A percentile compares a stretch with the other conserved stretches of the same genome.
Conservation (phyloP, 2,329 filamentous ascomycete genomes). For the Phoma sp. region DNA sequence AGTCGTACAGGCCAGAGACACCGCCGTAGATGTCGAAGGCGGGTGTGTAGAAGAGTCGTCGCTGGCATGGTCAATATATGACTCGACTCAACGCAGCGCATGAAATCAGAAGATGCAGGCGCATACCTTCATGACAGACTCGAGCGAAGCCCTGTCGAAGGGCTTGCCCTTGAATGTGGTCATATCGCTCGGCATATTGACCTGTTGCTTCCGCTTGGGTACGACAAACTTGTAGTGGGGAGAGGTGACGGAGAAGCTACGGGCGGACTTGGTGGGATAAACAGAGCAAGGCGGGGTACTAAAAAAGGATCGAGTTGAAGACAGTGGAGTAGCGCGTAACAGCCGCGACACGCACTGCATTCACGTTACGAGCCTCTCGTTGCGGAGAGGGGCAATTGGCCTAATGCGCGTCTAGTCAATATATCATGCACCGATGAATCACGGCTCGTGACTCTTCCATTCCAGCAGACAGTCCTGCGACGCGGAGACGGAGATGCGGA, state of each 20-base stretch:
- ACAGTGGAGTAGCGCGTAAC: conserved; percentile 45
- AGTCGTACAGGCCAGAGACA: conserved; percentile 88
- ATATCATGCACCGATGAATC: conserved; percentile 21
- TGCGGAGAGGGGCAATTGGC: conserved; percentile 27
- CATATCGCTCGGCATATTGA: conserved; percentile 41
- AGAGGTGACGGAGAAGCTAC: conserved; percentile 43
- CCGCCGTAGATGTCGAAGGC: conserved; percentile 95
- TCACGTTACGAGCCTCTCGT: conserved; percentile 30
- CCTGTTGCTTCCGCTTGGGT: conserved; percentile 37
- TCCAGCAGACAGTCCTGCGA: neutral
- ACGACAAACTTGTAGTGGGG: conserved; percentile 36
- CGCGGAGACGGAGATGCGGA: conserved; percentile 13
- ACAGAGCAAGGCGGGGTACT: conserved; percentile 40
- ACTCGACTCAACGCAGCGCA: conserved; percentile 20
- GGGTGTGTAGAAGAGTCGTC: conserved; percentile 81
- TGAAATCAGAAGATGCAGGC: conserved; percentile 43
- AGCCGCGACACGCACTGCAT: conserved; percentile 51
- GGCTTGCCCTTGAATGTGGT: conserved; percentile 77
- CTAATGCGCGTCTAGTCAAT: conserved; percentile 24
- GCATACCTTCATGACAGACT: conserved; percentile 84
- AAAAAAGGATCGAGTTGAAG: conserved; percentile 34
- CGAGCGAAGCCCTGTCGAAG: conserved; percentile 81
- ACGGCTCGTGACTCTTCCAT: conserved; percentile 3
- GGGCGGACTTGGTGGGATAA: conserved; percentile 35
- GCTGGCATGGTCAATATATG: conserved; percentile 39